A percentile compares a stretch with the other conserved stretches of the same genome.
Conservation (phyloP, 2,329 filamentous ascomycete genomes). For the Aphanocladium album region DNA sequence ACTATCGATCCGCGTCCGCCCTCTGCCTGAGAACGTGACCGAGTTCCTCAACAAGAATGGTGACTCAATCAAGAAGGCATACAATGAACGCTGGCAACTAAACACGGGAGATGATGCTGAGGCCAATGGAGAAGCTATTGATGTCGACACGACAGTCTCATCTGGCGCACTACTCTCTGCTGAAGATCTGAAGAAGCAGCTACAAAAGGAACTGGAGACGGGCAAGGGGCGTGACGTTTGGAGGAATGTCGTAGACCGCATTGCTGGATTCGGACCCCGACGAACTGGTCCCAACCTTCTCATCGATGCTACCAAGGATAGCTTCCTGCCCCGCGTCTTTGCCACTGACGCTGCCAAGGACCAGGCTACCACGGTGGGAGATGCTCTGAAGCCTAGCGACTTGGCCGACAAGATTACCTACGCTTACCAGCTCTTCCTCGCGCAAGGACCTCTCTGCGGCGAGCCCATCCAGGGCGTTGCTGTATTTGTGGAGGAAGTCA, state of each 20-base stretch:
- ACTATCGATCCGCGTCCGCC: constrained; percentile 69
- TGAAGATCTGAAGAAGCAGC: constrained; percentile 70
- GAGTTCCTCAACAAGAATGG: constrained; percentile 80
- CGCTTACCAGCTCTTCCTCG: constrained; percentile 87
- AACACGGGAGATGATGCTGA: constrained; percentile 29
- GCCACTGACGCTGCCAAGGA: constrained; percentile 29
- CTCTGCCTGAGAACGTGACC: constrained; percentile 71
- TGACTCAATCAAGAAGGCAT: constrained; percentile 71
- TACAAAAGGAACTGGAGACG: constrained; percentile 63
- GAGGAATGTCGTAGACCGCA: constrained; percentile 70
- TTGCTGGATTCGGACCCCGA: constrained; percentile 85
- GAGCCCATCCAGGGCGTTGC: constrained; percentile 93
- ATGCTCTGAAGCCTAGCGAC: constrained; percentile 56
- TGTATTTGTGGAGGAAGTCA: constrained; percentile 79
- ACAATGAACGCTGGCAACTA: constrained; percentile 60
- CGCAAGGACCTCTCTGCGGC: constrained; percentile 83
- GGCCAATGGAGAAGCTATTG: constrained; percentile 35
- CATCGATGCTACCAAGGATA: constrained; percentile 71
- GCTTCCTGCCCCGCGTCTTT: constrained; percentile 69
- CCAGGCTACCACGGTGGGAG: constrained; percentile 36
- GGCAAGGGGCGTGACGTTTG: constrained; percentile 70
- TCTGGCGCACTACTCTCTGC: constrained; percentile 61
- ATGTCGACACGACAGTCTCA: constrained; percentile 52
- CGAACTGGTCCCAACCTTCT: constrained; percentile 84
- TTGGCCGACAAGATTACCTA: constrained; percentile 88